phyloP scores from a whole-genome alignment of 208 protist genomes.

The Trypanosomatidae sp. region DNA sequence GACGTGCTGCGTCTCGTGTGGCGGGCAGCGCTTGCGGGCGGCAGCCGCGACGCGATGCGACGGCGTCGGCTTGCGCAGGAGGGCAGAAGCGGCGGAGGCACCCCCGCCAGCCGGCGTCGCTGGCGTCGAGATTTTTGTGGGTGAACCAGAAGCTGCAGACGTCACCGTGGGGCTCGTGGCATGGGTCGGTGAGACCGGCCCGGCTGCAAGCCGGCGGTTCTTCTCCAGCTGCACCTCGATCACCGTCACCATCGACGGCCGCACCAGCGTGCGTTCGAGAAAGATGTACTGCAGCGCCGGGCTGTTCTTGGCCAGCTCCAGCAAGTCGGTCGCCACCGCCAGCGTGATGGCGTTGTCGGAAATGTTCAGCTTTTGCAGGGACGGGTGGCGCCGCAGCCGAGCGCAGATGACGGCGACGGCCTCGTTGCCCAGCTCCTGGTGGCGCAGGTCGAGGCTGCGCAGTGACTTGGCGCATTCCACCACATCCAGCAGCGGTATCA shows the following conservation, averaged over 20 bases:
- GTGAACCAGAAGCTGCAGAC: too few relatives aligned
- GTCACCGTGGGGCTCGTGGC: background rate
- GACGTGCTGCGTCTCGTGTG: slow-evolving; percentile 37
- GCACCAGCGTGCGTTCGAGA: slow-evolving; percentile 63
- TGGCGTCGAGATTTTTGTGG: background rate
- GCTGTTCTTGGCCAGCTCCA: slow-evolving; percentile 72
- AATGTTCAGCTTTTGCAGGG: slow-evolving; percentile 70
- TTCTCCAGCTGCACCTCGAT: slow-evolving; percentile 59
- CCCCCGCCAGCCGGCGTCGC: slow-evolving; percentile 9
- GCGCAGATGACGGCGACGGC: slow-evolving; percentile 56
- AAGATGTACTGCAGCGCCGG: slow-evolving; percentile 56
- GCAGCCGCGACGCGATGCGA: background rate
- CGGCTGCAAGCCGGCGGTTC: slow-evolving; percentile 32
- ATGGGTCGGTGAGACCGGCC: background rate
- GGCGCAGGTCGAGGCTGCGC: slow-evolving; percentile 45
- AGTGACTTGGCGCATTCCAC: slow-evolving; percentile 57
- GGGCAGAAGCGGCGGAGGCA: slow-evolving; percentile 5
- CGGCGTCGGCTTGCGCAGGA: background rate
- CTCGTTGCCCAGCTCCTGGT: slow-evolving; percentile 63
- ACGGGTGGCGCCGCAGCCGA: slow-evolving; percentile 51
- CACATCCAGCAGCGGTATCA: slow-evolving; percentile 79
- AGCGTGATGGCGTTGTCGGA: slow-evolving; percentile 87
- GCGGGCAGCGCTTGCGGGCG: slow-evolving; percentile 27
- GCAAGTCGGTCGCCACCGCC: slow-evolving; percentile 45
- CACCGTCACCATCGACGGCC: slow-evolving; percentile 37